These are phyloP conservation scores for Penicillium glabrum DNA, from an alignment of 2,329 filamentous ascomycete genomes.

Conservation along the genomic window DNA sequence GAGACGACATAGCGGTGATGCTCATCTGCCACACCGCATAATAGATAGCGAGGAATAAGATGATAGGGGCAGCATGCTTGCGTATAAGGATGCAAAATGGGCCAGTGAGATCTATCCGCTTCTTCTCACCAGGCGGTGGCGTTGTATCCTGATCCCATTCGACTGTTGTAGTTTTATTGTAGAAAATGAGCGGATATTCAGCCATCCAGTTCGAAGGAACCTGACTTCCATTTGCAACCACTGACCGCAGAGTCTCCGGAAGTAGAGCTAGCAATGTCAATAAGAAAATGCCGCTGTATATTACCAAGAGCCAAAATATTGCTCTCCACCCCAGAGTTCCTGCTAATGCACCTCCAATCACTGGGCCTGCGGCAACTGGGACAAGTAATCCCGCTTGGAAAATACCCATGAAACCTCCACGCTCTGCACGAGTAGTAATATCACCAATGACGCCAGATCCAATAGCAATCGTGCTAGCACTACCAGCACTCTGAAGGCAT, in stretches of 20 bases:
- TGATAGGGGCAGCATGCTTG: conserved; percentile 46
- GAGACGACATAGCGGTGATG: conserved; percentile 53
- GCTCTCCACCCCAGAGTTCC: conserved; percentile 41
- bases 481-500: conserved; percentile 46
- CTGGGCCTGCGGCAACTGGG: conserved; percentile 41
- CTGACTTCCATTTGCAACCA: conserved; percentile 35
- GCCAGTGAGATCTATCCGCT: conserved; percentile 46
- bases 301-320: conserved; percentile 47
- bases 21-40: conserved; percentile 59
- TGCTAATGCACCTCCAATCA: conserved; percentile 44
- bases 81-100: conserved; percentile 50
- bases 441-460: conserved; percentile 45
- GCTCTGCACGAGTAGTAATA: conserved; percentile 41
- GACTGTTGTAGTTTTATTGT: conserved; percentile 7
- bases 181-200: conserved; percentile 19
- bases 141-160: conserved; percentile 1
- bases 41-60: conserved; percentile 51
- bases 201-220: conserved; percentile 15
- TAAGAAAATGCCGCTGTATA: conserved; percentile 37
- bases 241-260: conserved; percentile 42
- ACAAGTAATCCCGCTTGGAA: conserved; percentile 40
- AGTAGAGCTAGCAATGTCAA: conserved; percentile 33
- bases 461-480: conserved; percentile 45
- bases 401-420: conserved; percentile 44
- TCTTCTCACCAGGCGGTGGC: conserved; percentile 23